Base-by-base conservation (phyloP, 192 early-diverging fungal genomes). In the Rhizophagus clarus region DNA sequence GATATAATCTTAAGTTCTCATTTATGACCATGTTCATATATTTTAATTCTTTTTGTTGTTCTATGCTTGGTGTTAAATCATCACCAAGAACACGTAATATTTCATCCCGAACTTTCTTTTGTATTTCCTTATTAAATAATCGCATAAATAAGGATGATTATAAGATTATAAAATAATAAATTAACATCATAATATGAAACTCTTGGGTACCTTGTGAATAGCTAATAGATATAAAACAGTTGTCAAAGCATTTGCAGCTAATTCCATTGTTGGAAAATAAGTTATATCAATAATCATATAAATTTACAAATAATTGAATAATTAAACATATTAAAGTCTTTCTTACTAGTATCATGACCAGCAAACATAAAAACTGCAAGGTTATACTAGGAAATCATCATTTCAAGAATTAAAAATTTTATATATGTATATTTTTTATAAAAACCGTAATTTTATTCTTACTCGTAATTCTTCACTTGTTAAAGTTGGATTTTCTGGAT, bases 261-360 rank as follows among this genome's bases (percentile, higher is more conserved):
- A 66, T 31, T 17, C 11, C 26, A 66, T 66, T 31, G 15, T 66
- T 17, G 17, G 17, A 26, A 32, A 66, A n/a, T 11, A 24, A 11
- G 8, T 1, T 28, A 9, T 66, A 31, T 20, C 0, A n/a, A 17
- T 66, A 29, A 29, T 6, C 28, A 12, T 10, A 28, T 66, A 66
- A 66, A 7, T 31, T 10, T 12, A 32, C 15, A 29, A 14, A 15
- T 66, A 15, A 26, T 12, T 29, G 4, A 66, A 1, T 66, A 29
- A 66, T 7, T 62, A 26, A 26, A 22, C 11, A 61, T 61, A 24
- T n/a, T 61, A 66, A 31, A 51, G 49, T 56, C 14, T 17, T 56
- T 56, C 49, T 66, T 66, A 66, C 63, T 66, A 17, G 63, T 66
- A 15, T 66, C 63, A 66, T 66, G 63, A 31, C 63, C 63, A 28